Conservation (phyloP, 192 early-diverging fungal genomes). For the Podila clonocystis region DNA sequence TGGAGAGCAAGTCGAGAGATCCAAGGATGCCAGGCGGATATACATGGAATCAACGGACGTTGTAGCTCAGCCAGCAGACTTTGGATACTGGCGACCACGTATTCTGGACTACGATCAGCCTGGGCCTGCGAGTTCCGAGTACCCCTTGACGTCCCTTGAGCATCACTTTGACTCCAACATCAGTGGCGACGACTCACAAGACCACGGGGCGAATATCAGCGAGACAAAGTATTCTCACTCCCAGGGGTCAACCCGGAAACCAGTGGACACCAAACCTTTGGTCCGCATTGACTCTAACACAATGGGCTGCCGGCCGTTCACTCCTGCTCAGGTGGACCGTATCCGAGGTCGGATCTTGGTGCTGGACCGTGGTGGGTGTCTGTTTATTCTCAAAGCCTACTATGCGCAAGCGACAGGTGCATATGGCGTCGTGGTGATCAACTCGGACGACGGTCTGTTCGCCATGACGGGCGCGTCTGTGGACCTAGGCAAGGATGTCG, state of each 20-base stretch:
- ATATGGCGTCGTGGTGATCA: constrained; percentile 45
- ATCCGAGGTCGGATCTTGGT: constrained; percentile 51
- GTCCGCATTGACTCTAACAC: constrained; percentile 17
- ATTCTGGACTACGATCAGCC: constrained; percentile 18
- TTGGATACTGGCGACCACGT: constrained; percentile 33
- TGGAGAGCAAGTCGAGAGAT: neutral
- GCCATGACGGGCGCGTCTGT: constrained; percentile 25
- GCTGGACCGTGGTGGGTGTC: constrained; percentile 53
- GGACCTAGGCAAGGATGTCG: neutral
- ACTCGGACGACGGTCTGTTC: constrained; percentile 42
- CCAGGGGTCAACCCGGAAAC: neutral
- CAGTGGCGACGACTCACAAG: neutral
- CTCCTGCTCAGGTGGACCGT: constrained; percentile 11
- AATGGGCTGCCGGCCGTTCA: constrained; percentile 50
- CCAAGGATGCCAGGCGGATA: neutral
- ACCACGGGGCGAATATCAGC: neutral
- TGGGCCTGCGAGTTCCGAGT: neutral
- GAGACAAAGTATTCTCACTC: neutral
- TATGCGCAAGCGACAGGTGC: constrained; percentile 58
- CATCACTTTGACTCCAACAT: neutral
- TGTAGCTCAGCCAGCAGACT: constrained; percentile 22
- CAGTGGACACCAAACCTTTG: constrained; percentile 4
- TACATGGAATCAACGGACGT: constrained; percentile 6
- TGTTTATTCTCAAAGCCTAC: constrained; percentile 55
- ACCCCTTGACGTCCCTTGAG: neutral